These are phyloP conservation scores for Prunus mume DNA, from an alignment of 306 rosid genomes.

Conservation along the genomic window DNA sequence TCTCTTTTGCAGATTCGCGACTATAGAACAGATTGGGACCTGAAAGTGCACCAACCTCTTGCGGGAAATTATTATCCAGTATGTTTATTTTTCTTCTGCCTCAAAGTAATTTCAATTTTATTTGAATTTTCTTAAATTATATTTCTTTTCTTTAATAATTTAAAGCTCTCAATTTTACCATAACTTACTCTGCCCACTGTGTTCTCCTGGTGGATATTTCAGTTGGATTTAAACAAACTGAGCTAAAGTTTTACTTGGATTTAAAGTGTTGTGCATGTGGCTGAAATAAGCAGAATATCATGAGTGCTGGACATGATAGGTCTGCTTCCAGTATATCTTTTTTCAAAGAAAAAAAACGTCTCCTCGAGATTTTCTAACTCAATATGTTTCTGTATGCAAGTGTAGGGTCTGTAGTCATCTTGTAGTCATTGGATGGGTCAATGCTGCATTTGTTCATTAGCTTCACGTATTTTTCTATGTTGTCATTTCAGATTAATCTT, in stretches of 20 bases:
- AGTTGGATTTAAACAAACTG: background rate
- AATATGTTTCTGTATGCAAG: background rate
- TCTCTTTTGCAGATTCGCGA: slow-evolving; percentile 44
- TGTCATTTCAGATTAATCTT: slow-evolving; percentile 42
- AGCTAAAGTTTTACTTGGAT: background rate
- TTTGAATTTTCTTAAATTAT: background rate
- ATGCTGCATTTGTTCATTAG: background rate
- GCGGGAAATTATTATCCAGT: slow-evolving; percentile 68
- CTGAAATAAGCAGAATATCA: background rate
- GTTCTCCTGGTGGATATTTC: background rate
- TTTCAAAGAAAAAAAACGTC: background rate
- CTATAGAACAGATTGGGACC: slow-evolving; percentile 54
- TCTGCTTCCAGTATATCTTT: background rate
- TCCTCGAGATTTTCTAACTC: background rate
- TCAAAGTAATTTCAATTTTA: background rate
- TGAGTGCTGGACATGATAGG: background rate
- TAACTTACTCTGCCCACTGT: background rate
- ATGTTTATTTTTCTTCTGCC: slow-evolving; percentile 17
- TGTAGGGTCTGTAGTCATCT: background rate
- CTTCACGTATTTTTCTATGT: background rate
- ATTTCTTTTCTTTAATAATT: background rate
- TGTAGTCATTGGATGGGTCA: background rate
- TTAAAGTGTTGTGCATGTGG: background rate
- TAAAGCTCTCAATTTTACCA: background rate
- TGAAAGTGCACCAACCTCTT: slow-evolving; percentile 53